Evolutionary conservation across 768 basidiomycete genomes (phyloP), one percentile per base, ranked within the genome.

Genomic region (Russula virescens): DNA sequence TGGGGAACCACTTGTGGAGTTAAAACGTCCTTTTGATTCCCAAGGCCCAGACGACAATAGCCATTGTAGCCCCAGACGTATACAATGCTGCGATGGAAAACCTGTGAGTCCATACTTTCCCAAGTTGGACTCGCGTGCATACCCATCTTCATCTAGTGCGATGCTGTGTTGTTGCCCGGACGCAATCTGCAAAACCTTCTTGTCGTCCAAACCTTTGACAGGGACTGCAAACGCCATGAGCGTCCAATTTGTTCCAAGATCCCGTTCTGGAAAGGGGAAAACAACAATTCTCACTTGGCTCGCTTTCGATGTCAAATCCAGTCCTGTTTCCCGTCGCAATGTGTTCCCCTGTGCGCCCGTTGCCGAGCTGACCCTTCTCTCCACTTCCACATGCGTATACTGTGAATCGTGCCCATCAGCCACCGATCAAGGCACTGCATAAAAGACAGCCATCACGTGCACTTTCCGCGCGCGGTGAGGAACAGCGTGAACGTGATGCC

Each of bases 331-430:
- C 90, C 1, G 89, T 88, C 10, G 87, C 83, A 61, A 96, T 91
- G 40, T 91, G 83, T 73, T 96, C 94, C n/a, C 95, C 93, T 0
- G 93, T 95, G 66, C 84, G 84, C 19, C 95, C 96, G 71, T 93
- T 95, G 0, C 94, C 96, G 0, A 98, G 78, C 67, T 97, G 95
- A 1, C 96, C 96, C 62, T 91, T 86, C 74, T 97, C 94, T 23
- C 86, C 91, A 55, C 91, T 94, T 38, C 96, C 96, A 66, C 94
- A 88, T 1, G 92, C 81, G 69, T 88, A 98, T 2, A 96, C 92
- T 89, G 68, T 53, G 54, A 25, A 28, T 35, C 52, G 28, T 38
- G 25, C 28, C 55, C 14, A 51, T 52, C 45, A 64, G 26, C 56
- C 31, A n/a, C 34, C 63, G 52, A 45, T 26, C 60, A 50, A 19